These are phyloP conservation scores for Fagopyrum tataricum DNA, from an alignment of 148 eudicot species.

Conservation along the genomic window DNA sequence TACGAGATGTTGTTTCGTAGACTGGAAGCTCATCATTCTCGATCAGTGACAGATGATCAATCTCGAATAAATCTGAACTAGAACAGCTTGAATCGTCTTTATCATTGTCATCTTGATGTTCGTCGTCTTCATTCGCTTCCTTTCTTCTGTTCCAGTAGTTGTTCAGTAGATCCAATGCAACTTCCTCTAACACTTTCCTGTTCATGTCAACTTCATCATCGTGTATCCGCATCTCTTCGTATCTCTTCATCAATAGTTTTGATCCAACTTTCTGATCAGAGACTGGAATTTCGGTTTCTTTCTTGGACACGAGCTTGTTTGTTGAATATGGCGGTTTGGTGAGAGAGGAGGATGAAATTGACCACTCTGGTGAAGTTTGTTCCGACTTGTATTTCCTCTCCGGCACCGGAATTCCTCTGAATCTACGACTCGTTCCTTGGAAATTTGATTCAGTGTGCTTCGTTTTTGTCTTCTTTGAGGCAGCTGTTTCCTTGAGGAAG, in stretches of 20 bases:
- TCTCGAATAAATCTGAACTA: slow-evolving; percentile 85
- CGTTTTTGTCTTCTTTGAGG: slow-evolving; percentile 18
- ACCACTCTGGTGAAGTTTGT: slow-evolving; percentile 7
- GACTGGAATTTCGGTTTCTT: background rate
- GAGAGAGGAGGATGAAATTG: background rate
- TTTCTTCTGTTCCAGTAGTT: slow-evolving; percentile 20
- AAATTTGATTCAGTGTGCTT: background rate
- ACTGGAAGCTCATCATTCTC: slow-evolving; percentile 70
- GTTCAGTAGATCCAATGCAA: slow-evolving; percentile 27
- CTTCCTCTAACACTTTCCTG: slow-evolving; percentile 31
- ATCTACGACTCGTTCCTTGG: background rate
- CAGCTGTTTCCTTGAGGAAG: slow-evolving; percentile 22
- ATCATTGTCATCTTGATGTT: slow-evolving; percentile 18
- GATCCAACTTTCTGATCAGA: background rate
- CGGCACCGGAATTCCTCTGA: background rate
- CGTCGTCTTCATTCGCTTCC: slow-evolving; percentile 21
- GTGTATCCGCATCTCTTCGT: slow-evolving; percentile 21
- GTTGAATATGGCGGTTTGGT: background rate
- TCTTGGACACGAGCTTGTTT: background rate
- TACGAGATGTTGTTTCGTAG: slow-evolving; percentile 52
- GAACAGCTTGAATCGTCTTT: slow-evolving; percentile 60
- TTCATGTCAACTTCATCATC: slow-evolving; percentile 6
- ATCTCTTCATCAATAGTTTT: slow-evolving; percentile 7
- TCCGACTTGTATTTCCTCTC: slow-evolving; percentile 27
- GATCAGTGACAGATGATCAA: slow-evolving; percentile 56